These are phyloP conservation scores for Tetradesmus obliquus DNA, from an alignment of 139 green algal genomes.

Conservation along the genomic window DNA sequence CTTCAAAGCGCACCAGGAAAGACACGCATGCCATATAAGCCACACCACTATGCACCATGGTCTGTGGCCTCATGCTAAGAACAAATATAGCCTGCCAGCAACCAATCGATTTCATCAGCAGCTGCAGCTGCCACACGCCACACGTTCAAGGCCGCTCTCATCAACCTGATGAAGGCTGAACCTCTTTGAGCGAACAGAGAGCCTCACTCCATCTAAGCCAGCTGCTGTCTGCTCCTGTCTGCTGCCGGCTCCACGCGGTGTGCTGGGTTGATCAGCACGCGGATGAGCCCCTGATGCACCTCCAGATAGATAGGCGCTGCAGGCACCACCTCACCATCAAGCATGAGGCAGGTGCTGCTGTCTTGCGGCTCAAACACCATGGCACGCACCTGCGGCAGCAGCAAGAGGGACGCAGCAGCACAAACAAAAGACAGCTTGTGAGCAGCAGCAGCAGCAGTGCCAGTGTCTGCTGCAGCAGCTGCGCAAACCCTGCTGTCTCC, in stretches of 20 bases:
- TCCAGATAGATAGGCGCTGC: background rate
- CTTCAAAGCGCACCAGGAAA: no score
- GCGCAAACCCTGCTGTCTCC: background rate
- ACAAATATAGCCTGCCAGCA: no score
- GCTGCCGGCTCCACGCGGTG: constrained; percentile 21
- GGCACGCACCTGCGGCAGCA: constrained; percentile 4
- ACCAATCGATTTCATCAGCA: no score
- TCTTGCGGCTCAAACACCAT: constrained; percentile 39
- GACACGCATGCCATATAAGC: no score
- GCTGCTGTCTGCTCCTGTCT: constrained; percentile 5
- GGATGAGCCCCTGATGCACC: constrained; percentile 21
- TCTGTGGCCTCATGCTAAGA: no score
- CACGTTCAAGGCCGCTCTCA: no score
- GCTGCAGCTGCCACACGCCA: no score
- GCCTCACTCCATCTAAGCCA: background rate
- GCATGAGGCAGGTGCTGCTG: constrained; percentile 10
- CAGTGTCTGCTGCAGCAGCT: background rate
- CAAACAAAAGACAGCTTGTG: background rate
- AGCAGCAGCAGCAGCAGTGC: background rate
- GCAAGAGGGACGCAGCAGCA: background rate
- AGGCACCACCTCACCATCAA: constrained; percentile 41
- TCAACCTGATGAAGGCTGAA: no score
- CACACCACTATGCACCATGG: no score
- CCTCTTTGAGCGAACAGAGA: no score
- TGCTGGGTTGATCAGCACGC: constrained; percentile 38